phyloP scores from a whole-genome alignment of 768 basidiomycete genomes.

The Pleurotus tuoliensis region DNA sequence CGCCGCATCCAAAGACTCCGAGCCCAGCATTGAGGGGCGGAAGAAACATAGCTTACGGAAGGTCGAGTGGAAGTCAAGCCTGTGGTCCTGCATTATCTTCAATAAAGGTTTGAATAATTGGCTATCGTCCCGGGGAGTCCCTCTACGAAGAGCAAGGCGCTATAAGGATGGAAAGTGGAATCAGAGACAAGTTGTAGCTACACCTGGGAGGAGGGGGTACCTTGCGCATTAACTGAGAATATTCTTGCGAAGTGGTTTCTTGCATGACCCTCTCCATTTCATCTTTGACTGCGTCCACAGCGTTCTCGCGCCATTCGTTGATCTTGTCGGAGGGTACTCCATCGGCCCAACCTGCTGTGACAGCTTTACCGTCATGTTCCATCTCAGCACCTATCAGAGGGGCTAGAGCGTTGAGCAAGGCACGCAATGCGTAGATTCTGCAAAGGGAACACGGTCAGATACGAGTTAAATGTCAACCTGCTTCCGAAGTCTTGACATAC shows the following conservation, averaged over 20 bases:
- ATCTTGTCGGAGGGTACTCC: slow-evolving; percentile 47
- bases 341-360: slow-evolving; percentile 62
- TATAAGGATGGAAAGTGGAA: slow-evolving; percentile 20
- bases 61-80: slow-evolving; percentile 85
- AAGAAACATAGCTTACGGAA: slow-evolving; percentile 74
- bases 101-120: slow-evolving; percentile 64
- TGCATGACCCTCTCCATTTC: slow-evolving; percentile 63
- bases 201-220: slow-evolving; percentile 23
- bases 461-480: background rate
- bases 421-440: slow-evolving; percentile 75
- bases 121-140: slow-evolving; percentile 54
- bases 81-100: slow-evolving; percentile 65
- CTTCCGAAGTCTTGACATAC: slow-evolving; percentile 32
- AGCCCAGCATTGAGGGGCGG: slow-evolving; percentile 34
- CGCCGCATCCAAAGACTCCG: slow-evolving; percentile 2
- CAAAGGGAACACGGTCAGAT: background rate
- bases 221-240: slow-evolving; percentile 67
- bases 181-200: background rate
- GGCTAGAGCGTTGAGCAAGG: slow-evolving; percentile 72
- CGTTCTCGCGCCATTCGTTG: slow-evolving; percentile 57
- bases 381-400: slow-evolving; percentile 86
- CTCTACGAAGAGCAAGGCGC: slow-evolving; percentile 74
- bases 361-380: slow-evolving; percentile 46
- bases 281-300: slow-evolving; percentile 45
- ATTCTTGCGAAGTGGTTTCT: slow-evolving; percentile 58